A percentile compares a stretch with the other conserved stretches of the same genome.
Conservation (phyloP, 73 alveolate genomes). For the Paramecium primaurelia region DNA sequence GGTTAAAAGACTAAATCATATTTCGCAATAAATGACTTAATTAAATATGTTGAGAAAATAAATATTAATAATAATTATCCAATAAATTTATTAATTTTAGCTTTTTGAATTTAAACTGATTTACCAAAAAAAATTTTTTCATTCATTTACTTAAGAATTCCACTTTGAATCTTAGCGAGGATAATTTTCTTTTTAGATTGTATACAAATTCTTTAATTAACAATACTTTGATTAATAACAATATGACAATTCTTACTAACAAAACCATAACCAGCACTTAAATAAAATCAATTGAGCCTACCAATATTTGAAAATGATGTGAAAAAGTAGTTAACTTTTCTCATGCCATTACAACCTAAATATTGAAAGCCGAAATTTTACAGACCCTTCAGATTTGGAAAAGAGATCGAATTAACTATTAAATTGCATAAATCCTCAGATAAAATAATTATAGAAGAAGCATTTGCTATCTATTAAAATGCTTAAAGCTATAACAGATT, state of each 20-base stretch:
- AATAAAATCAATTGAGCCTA: background rate
- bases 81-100: no score
- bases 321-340: background rate
- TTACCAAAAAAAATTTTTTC: no score
- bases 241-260: constrained; percentile 14
- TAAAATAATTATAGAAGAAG: background rate
- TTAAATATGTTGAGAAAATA: no score
- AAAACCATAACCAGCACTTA: background rate
- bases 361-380: background rate
- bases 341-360: background rate
- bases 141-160: no score
- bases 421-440: background rate
- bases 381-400: background rate
- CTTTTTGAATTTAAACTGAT: no score
- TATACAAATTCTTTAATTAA: background rate
- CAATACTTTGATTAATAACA: background rate
- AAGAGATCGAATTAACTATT: background rate
- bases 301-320: background rate
- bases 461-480: background rate
- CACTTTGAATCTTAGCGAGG: no score
- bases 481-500: background rate
- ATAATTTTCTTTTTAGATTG: background rate
- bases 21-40: no score
- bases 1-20: no score
- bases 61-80: no score